Percentiles rank a stretch among this genome's conserved stretches.
phyloP scores from a whole-genome alignment of 1,284 basidiomycete species.

The Athelia psychrophila region DNA sequence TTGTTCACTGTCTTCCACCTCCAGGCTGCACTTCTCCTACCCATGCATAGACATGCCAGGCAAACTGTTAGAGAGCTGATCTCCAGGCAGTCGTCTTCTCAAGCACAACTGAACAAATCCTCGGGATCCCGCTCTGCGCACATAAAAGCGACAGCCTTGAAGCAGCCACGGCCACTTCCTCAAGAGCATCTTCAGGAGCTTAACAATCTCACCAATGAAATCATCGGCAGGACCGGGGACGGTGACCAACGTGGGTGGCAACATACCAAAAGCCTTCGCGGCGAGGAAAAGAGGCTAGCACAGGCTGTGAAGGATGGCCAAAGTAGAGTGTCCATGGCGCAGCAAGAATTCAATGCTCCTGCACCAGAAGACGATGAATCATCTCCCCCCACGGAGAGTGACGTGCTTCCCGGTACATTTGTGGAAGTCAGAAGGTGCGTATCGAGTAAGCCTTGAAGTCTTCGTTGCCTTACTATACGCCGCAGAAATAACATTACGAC shows the following conservation, averaged over 20 bases:
- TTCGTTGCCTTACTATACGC: conserved; percentile 5
- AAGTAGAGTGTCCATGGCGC: not conserved
- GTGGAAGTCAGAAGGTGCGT: conserved; percentile 60
- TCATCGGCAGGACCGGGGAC: not conserved
- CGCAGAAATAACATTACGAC: conserved; percentile 40
- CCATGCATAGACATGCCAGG: too few species aligned
- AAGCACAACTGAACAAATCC: too few species aligned
- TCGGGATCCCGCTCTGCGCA: too few species aligned
- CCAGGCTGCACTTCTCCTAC: too few species aligned
- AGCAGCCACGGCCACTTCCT: not conserved
- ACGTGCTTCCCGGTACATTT: conserved; percentile 46
- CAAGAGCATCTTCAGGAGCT: not conserved
- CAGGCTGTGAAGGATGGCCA: conserved; percentile 11
- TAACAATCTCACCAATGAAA: not conserved
- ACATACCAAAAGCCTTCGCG: not conserved
- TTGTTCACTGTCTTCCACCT: too few species aligned
- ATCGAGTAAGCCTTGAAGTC: not conserved
- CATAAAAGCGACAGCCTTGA: not conserved
- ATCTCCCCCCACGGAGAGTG: conserved; percentile 10
- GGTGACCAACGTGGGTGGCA: not conserved
- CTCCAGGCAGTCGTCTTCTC: too few species aligned
- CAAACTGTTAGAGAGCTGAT: too few species aligned
- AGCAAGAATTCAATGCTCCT: conserved; percentile 4
- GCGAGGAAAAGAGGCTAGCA: conserved; percentile 27
- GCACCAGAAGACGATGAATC: conserved; percentile 12